Conservation (phyloP, 2,329 filamentous ascomycete genomes). For the Trichophyton verrucosum region DNA sequence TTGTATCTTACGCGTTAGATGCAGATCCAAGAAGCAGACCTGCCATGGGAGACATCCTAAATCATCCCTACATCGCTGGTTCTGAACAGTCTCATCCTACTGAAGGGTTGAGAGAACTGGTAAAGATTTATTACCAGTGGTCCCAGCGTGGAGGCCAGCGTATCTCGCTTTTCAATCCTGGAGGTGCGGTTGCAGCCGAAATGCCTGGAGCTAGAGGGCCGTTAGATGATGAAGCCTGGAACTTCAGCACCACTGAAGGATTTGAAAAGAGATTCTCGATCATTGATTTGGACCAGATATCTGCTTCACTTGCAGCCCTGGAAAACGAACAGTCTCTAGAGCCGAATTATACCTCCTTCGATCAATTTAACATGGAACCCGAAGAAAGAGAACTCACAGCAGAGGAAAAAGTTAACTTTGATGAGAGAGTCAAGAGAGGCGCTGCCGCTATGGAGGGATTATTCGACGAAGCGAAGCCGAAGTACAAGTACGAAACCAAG, state of each 20-base stretch:
- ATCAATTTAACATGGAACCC: slow-evolving; percentile 17
- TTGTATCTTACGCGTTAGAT: slow-evolving; percentile 34
- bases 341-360: slow-evolving; percentile 15
- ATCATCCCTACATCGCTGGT: slow-evolving; percentile 34
- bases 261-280: slow-evolving; percentile 44
- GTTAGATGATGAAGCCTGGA: slow-evolving; percentile 45
- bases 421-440: slow-evolving; percentile 46
- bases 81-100: slow-evolving; percentile 35
- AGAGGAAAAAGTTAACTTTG: slow-evolving; percentile 41
- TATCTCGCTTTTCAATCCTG: slow-evolving; percentile 47
- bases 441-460: slow-evolving; percentile 45
- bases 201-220: slow-evolving; percentile 32
- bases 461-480: slow-evolving; percentile 43
- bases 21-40: slow-evolving; percentile 35
- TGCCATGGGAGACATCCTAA: slow-evolving; percentile 35
- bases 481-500: slow-evolving; percentile 47
- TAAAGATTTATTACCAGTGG: slow-evolving; percentile 39
- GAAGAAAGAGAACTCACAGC: slow-evolving; percentile 26
- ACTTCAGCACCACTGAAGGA: slow-evolving; percentile 51
- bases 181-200: slow-evolving; percentile 46
- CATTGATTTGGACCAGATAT: slow-evolving; percentile 34
- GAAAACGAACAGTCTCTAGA: slow-evolving; percentile 20
- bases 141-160: slow-evolving; percentile 37
- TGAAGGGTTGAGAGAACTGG: slow-evolving; percentile 32
- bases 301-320: slow-evolving; percentile 35